These are phyloP conservation scores for Solioccasus polychromus DNA, from an alignment of 768 basidiomycete genomes.

Conservation along the genomic window DNA sequence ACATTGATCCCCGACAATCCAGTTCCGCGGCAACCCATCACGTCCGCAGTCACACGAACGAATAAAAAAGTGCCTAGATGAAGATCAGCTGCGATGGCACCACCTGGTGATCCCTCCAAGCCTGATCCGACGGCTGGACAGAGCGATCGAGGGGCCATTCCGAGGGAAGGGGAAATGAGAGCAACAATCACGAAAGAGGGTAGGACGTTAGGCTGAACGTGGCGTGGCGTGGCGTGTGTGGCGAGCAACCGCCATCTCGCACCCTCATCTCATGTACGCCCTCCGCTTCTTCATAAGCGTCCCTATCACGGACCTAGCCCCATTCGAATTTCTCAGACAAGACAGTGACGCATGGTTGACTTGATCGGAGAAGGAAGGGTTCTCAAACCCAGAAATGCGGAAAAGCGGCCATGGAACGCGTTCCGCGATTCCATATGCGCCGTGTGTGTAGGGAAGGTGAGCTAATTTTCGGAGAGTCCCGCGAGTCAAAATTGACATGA, in stretches of 20 bases:
- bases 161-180: neutral
- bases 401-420: conserved; percentile 20
- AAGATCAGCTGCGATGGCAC: too few relatives aligned
- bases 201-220: neutral
- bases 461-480: neutral
- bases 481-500: neutral
- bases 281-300: neutral
- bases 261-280: conserved; percentile 7
- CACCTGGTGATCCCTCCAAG: too few relatives aligned
- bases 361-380: conserved; percentile 16
- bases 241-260: conserved; percentile 3
- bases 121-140: conserved; percentile 10
- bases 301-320: conserved; percentile 14
- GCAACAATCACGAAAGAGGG: neutral
- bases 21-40: conserved; percentile 17
- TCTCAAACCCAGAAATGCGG: conserved; percentile 3
- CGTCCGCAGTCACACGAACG: neutral
- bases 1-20: too few relatives aligned
- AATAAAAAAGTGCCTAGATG: neutral
- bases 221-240: conserved; percentile 9
- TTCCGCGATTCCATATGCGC: conserved; percentile 19
- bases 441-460: neutral
- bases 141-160: conserved; percentile 8
- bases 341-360: conserved; percentile 11
- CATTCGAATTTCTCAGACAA: conserved; percentile 15